These are phyloP conservation scores for Penicillium occitanis DNA, from an alignment of 2,329 filamentous ascomycete genomes.

Conservation along the genomic window DNA sequence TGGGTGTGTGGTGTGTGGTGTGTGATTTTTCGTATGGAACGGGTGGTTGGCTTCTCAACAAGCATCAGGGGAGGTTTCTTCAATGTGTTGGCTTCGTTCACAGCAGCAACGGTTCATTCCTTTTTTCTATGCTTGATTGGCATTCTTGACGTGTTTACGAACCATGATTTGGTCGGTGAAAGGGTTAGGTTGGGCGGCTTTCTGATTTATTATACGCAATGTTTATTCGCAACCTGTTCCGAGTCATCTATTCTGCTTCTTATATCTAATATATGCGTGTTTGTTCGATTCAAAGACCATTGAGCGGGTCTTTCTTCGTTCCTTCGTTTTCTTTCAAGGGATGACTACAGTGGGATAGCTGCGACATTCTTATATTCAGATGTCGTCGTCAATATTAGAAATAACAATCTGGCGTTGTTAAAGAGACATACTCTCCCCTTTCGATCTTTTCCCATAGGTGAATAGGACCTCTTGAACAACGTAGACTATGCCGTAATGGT, in stretches of 20 bases:
- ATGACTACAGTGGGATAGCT: neutral
- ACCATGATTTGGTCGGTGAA: conserved; percentile 1
- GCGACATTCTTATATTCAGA: neutral
- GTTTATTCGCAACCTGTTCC: conserved; percentile 6
- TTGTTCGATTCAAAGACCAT: neutral
- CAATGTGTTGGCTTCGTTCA: neutral
- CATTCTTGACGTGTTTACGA: conserved; percentile 8
- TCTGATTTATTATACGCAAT: neutral
- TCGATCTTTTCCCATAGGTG: neutral
- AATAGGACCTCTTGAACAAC: neutral
- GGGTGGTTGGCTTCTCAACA: conserved; percentile 8
- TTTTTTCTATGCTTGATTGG: neutral
- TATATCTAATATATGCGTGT: conserved; percentile 1
- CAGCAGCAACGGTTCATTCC: neutral
- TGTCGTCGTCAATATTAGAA: neutral
- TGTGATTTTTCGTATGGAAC: conserved; percentile 11
- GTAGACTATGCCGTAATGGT: neutral
- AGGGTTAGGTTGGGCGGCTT: conserved; percentile 7
- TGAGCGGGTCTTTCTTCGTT: conserved; percentile 1
- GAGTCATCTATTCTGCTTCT: conserved; percentile 1
- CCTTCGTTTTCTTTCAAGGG: neutral
- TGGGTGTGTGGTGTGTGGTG: conserved; percentile 16
- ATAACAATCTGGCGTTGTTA: neutral
- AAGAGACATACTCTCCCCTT: neutral
- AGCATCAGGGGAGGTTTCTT: conserved; percentile 12